Percentiles rank a stretch among this genome's conserved stretches.
Evolutionary conservation across 768 basidiomycete species (phyloP).

Genomic region (Lepiota brunneoincarnata): DNA sequence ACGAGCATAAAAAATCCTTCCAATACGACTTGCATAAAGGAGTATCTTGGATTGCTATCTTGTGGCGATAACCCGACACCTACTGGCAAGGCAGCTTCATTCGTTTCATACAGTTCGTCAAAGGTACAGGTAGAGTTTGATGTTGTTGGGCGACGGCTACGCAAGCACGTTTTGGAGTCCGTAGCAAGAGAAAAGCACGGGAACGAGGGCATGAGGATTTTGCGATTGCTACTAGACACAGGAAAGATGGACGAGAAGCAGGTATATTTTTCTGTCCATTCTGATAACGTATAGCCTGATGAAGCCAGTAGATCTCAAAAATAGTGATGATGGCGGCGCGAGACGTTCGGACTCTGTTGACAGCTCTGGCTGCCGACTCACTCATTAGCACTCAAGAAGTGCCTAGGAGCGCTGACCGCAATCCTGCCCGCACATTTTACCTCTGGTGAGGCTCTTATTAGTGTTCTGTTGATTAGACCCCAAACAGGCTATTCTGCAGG

Average conservation of each 20-base stretch:
- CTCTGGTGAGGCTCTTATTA: constrained; percentile 60
- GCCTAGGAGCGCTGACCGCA: constrained; percentile 86
- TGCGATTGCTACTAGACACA: constrained; percentile 72
- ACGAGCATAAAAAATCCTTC: constrained; percentile 55
- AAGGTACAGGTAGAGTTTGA: constrained; percentile 84
- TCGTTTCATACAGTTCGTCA: constrained; percentile 65
- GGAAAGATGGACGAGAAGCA: constrained; percentile 97
- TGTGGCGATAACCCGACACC: constrained; percentile 81
- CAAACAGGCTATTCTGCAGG: constrained; percentile 43
- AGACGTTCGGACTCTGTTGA: constrained; percentile 78
- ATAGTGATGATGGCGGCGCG: constrained; percentile 90
- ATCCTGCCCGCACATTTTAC: constrained; percentile 86
- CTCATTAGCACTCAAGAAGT: constrained; percentile 92
- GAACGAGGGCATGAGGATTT: constrained; percentile 75
- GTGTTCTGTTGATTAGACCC: background rate
- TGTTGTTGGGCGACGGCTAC: constrained; percentile 62
- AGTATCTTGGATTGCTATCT: constrained; percentile 79
- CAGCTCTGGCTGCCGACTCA: constrained; percentile 75
- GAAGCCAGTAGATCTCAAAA: constrained; percentile 74
- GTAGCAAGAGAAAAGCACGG: constrained; percentile 84
- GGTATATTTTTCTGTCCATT: constrained; percentile 39
- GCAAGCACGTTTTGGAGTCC: constrained; percentile 70
- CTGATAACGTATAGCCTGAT: background rate
- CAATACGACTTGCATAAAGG: constrained; percentile 61
- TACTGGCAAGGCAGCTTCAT: constrained; percentile 65